These are phyloP conservation scores for Camptophora hylomeconis DNA, from an alignment of 2,329 filamentous ascomycete genomes.

Conservation along the genomic window DNA sequence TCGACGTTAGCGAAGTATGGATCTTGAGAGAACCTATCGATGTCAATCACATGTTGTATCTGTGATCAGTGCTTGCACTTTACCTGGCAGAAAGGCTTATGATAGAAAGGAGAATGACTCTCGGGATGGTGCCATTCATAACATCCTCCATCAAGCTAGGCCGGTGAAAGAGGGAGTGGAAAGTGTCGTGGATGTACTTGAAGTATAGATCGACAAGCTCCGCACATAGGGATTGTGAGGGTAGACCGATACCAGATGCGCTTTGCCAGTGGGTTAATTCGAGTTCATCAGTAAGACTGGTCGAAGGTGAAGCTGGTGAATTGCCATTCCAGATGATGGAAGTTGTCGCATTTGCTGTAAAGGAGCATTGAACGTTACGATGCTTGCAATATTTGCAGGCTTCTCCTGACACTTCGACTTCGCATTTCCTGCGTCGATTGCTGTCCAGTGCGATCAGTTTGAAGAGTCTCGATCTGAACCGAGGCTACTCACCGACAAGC, in stretches of 20 bases:
- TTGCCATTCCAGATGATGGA: conserved; percentile 1
- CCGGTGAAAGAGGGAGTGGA: conserved; percentile 13
- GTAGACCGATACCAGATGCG: conserved; percentile 4
- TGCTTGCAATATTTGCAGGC: conserved; percentile 10
- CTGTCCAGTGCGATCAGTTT: no score
- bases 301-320: conserved; percentile 2
- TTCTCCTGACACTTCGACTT: conserved; percentile 5
- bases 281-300: conserved; percentile 1
- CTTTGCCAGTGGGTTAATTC: conserved; percentile 5
- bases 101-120: conserved; percentile 3
- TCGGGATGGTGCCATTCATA: conserved; percentile 4
- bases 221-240: conserved; percentile 9
- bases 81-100: conserved; percentile 3
- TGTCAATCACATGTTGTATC: no score
- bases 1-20: conserved; percentile 9
- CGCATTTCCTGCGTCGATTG: conserved; percentile 10
- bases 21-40: conserved; percentile 10
- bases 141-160: conserved; percentile 12
- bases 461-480: background rate
- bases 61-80: no score
- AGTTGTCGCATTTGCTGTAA: background rate
- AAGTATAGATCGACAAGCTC: conserved; percentile 14
- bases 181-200: conserved; percentile 14
- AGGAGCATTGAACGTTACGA: conserved; percentile 9
- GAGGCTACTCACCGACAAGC: conserved; percentile 7